A percentile compares a stretch with the other conserved stretches of the same genome.
phyloP scores from a whole-genome alignment of 129 eudicot genomes.

The Flaveria sonorensis region DNA sequence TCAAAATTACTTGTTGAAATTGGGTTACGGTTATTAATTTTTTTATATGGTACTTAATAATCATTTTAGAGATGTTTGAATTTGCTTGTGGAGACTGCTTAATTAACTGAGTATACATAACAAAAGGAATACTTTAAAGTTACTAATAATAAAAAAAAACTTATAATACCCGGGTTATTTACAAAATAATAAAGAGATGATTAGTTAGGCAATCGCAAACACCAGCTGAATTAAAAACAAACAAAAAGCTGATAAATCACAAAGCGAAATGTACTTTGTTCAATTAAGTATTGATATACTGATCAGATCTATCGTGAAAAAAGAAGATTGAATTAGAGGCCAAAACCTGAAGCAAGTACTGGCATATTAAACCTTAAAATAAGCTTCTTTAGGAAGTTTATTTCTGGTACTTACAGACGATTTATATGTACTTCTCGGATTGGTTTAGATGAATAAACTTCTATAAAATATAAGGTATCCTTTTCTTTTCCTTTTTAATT shows the following conservation, averaged over 20 bases:
- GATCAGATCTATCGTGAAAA: constrained; percentile 4
- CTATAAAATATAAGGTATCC: neutral
- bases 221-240: neutral
- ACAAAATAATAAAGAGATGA: neutral
- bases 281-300: constrained; percentile 16
- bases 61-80: neutral
- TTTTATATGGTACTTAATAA: neutral
- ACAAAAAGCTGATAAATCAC: constrained; percentile 17
- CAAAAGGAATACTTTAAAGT: neutral
- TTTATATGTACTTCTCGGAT: constrained; percentile 17
- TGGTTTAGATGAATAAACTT: constrained; percentile 17
- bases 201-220: neutral
- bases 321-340: neutral
- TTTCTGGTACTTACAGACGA: constrained; percentile 22
- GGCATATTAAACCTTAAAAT: constrained; percentile 22
- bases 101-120: neutral
- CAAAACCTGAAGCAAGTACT: neutral
- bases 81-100: neutral
- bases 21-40: neutral
- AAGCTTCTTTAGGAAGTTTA: constrained; percentile 33
- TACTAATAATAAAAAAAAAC: neutral
- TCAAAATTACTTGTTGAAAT: neutral
- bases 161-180: neutral
- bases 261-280: constrained; percentile 31
- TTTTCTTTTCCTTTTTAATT: neutral